Evolutionary conservation across 179 eudicot genomes (phyloP), one percentile per base, ranked within the genome.

Genomic region (Vitellaria paradoxa): DNA sequence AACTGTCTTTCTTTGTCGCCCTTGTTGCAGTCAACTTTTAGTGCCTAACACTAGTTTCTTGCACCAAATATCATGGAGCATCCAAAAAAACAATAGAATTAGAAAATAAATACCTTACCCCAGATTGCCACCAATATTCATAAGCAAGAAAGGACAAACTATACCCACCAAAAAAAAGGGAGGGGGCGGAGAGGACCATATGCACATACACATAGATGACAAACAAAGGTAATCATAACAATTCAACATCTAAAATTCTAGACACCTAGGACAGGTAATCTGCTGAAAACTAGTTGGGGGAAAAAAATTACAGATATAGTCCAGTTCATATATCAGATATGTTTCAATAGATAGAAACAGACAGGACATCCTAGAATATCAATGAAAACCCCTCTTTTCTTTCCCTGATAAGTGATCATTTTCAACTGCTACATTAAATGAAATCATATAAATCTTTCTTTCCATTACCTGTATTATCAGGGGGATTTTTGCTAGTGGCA

Each of bases 381-480:
- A 42, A 67, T 67, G 50, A 67, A 40, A 53, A 3, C 13, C 15
- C 4, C 14, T 13, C 13, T 53, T 53, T 10, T 53, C 17, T 53
- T 0, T 3, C 15, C 1, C 37, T 30, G 37, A 30, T 30, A 40
- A 18, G 20, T 65, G 3, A 13, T 13, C 13, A 50, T 11, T 46
- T 21, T 12, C 50, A 50, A 49, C 23, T 70, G 6, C 53, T 71
- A 71, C 8, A 52, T n/a, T n/a, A n/a, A n/a, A n/a, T n/a, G n/a
- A n/a, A n/a, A n/a, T 24, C 0, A 14, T 24, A 64, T 40, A 63
- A 74, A 81, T 45, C 15, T 45, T 72, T 24, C 52, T 52, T 42
- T 67, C 24, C 7, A 74, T 23, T 82, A 96, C 99, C 99, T 84
- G 91, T 84, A 87, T 93, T 30, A 30, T 30, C 37, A 30, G 37